Evolutionary conservation across 2,329 filamentous ascomycete genomes (phyloP), one percentile per base, ranked within the genome.

Genomic region (Akanthomyces uredinophilus): DNA sequence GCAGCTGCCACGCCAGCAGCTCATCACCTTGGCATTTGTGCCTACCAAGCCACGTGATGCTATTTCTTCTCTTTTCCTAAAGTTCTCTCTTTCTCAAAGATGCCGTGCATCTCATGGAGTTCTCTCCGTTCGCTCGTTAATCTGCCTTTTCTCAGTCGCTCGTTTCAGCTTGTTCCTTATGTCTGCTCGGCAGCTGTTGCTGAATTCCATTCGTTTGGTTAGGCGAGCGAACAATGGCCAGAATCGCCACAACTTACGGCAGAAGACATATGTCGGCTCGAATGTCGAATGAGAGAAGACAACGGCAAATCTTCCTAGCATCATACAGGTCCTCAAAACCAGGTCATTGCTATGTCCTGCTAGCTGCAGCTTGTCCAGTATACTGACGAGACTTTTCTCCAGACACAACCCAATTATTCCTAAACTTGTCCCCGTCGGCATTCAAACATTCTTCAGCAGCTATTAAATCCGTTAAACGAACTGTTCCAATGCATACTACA

Each of bases 201-300:
- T 61, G 50, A 51, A 46, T 41, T 50, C 43, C 43, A 51, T 22
- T 61, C 59, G 41, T 61, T 61, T 61, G 59, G 32, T 61, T 24
- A 24, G 32, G n/a, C 50, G 50, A 43, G 59, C 32, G 22, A 10
- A 43, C 18, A 22, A 61, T 61, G 59, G 32, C 51, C 14, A 61
- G 50, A 20, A 50, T 55, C 5, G 59, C 22, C 59, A 24, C 35
- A 3, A 55, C 43, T 7, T 55, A 55, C 44, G 51, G 59, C 10
- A 61, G 22, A 50, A 55, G 18, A n/a, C 51, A 43, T 50, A 43
- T 35, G 41, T 55, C 59, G 50, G 5, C 24, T 35, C 59, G 51
- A 1, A 41, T 49, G 18, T 55, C 55, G 51, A 24, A 61, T 61
- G 51, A 5, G 50, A 41, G 22, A 43, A 41, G 59, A 41, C 43